Evolutionary conservation across 768 basidiomycete species (phyloP).

Genomic region (Lentinula boryana): DNA sequence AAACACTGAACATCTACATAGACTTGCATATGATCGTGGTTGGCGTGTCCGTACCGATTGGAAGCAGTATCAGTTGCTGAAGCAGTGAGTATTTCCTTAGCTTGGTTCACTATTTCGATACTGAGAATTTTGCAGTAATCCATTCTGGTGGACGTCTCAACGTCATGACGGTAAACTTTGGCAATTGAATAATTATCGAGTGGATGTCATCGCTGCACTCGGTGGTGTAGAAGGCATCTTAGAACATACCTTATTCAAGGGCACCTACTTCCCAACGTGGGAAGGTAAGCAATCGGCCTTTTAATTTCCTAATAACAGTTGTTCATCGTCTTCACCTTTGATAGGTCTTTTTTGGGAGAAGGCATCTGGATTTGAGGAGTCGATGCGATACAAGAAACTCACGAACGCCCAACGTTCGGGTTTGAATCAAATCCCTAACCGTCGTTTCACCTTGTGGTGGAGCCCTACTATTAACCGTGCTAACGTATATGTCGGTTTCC

Average conservation of each 20-base stretch:
- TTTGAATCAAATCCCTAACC: conserved; percentile 96
- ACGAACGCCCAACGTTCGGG: conserved; percentile 99
- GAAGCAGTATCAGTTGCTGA: conserved; percentile 94
- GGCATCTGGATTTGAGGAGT: conserved; percentile 94
- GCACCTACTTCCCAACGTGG: conserved; percentile 97
- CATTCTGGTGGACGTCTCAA: conserved; percentile 99
- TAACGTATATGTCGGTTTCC: conserved; percentile 99
- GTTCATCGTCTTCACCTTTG: conserved; percentile 6
- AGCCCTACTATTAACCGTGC: conserved; percentile 98
- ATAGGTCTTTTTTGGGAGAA: conserved; percentile 95
- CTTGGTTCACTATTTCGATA: background rate
- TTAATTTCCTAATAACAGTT: background rate
- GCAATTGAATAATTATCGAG: conserved; percentile 97
- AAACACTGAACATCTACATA: conserved; percentile 20
- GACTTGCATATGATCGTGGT: conserved; percentile 95
- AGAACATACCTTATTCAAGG: conserved; percentile 96
- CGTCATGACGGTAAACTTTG: conserved; percentile 94
- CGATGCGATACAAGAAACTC: conserved; percentile 93
- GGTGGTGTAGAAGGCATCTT: conserved; percentile 96
- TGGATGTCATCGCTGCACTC: conserved; percentile 96
- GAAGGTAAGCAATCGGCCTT: conserved; percentile 50
- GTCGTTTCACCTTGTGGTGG: conserved; percentile 99
- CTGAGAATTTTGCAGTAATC: conserved; percentile 52
- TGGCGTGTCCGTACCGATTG: conserved; percentile 98
- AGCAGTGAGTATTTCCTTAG: conserved; percentile 55